Evolutionary conservation across 345 rosid species (phyloP), one percentile per base, ranked within the genome.

Genomic region (Eucalyptus curtisii): DNA sequence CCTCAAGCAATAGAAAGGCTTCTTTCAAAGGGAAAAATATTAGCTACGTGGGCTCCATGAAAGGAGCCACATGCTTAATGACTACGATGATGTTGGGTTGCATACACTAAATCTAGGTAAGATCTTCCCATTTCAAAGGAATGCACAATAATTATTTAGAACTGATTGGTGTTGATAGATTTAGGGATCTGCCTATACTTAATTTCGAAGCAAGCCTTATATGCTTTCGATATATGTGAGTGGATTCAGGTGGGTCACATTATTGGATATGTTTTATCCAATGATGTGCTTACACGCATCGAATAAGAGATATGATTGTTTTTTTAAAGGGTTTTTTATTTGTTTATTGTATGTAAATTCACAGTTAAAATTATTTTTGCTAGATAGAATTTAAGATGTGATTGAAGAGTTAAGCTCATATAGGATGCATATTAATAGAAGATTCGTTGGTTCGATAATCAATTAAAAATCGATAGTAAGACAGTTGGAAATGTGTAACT

Each of bases 151-250:
- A 15, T n/a, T 66, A 37, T 8, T 31, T 66, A 31, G 22, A n/a
- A 37, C 1, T 7, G 22, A 15, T 15, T 31, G 79, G 40, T 66
- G 40, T 66, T 66, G 7, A 66, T 11, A 9, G 2, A 66, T 3
- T 22, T 66, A 15, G 33, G 40, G 33, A 66, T 15, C 17, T 0
- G 1, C 5, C 33, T 13, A 7, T 30, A 30, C 1, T 2, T 61
- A 30, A 61, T 31, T 30, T 61, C 17, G 16, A 61, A 61, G 71
- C 71, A 61, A 61, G 71, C 71, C 9, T 61, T 30, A n/a, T 31
- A 13, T 13, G 3, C 10, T 30, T 14, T 30, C 5, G 10, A 4
- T 66, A 10, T 37, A 31, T 66, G 22, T 66, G 40, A 31, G 40
- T 19, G 3, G 40, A 66, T 66, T 52, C 1, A 0, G 11, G 79